Conservation (phyloP, 768 basidiomycete genomes). For the Pulveroboletus sp. region DNA sequence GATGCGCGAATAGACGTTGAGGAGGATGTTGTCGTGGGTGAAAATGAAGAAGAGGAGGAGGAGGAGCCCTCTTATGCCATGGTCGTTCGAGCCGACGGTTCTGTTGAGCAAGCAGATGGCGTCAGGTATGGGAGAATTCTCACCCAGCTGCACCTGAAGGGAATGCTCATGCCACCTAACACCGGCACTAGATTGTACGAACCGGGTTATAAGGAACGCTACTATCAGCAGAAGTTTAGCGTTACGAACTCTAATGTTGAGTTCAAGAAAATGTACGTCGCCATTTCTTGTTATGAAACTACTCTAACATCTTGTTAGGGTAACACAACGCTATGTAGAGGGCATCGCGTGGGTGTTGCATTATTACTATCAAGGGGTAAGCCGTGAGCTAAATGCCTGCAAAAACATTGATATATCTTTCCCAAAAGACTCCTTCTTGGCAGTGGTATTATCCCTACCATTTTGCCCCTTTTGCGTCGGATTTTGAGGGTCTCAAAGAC, state of each 20-base stretch:
- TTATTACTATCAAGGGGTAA: slow-evolving; percentile 98
- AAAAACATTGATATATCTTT: slow-evolving; percentile 18
- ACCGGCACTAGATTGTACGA: slow-evolving; percentile 76
- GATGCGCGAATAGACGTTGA: slow-evolving; percentile 32
- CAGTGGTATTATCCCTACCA: slow-evolving; percentile 99
- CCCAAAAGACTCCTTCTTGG: slow-evolving; percentile 82
- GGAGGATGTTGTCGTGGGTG: slow-evolving; percentile 22
- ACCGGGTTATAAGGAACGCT: slow-evolving; percentile 92
- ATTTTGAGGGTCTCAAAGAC: slow-evolving; percentile 77
- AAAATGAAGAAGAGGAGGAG: slow-evolving; percentile 46
- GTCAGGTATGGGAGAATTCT: slow-evolving; percentile 65
- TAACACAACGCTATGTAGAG: slow-evolving; percentile 86
- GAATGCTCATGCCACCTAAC: slow-evolving; percentile 1
- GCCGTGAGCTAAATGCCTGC: slow-evolving; percentile 20
- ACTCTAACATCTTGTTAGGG: slow-evolving; percentile 38
- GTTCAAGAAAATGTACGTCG: slow-evolving; percentile 68
- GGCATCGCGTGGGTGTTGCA: slow-evolving; percentile 94
- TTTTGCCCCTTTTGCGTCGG: slow-evolving; percentile 96
- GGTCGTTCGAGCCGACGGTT: slow-evolving; percentile 87
- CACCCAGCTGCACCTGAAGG: neutral
- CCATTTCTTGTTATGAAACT: neutral
- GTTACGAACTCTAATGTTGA: slow-evolving; percentile 65
- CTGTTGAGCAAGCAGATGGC: slow-evolving; percentile 90
- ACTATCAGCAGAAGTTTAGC: slow-evolving; percentile 92
- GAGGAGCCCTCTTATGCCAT: slow-evolving; percentile 53